Percentiles rank a stretch among this genome's conserved stretches.
Conservation (phyloP, 306 rosid species). For the Potentilla sterilis region DNA sequence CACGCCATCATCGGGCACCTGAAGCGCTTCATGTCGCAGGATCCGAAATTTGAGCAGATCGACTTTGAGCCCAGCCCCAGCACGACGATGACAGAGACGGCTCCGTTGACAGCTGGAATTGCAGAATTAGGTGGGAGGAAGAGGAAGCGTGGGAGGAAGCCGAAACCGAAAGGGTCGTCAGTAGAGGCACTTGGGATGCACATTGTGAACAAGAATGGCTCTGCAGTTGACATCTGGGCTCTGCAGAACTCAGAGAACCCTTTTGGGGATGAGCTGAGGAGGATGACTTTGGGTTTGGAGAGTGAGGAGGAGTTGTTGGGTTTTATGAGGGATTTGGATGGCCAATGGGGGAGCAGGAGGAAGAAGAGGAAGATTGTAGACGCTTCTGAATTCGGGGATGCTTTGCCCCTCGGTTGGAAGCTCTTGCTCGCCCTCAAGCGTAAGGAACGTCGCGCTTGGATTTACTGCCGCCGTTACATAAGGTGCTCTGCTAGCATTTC, state of each 20-base stretch:
- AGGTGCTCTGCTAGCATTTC: slow-evolving; percentile 30
- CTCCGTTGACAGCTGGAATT: neutral
- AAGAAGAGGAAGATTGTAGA: slow-evolving; percentile 81
- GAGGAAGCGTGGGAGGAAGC: slow-evolving; percentile 83
- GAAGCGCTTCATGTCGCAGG: slow-evolving; percentile 52
- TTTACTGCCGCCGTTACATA: slow-evolving; percentile 79
- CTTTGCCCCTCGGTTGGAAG: slow-evolving; percentile 74
- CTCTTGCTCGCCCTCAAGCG: slow-evolving; percentile 74
- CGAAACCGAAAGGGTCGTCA: slow-evolving; percentile 43
- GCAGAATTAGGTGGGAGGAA: slow-evolving; percentile 34
- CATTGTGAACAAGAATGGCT: slow-evolving; percentile 47
- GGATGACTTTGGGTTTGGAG: slow-evolving; percentile 58
- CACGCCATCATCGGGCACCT: slow-evolving; percentile 58
- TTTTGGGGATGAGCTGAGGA: slow-evolving; percentile 56
- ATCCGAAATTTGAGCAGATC: slow-evolving; percentile 62
- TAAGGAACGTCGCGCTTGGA: slow-evolving; percentile 80
- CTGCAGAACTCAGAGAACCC: slow-evolving; percentile 48
- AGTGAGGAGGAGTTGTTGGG: slow-evolving; percentile 64
- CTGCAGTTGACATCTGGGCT: slow-evolving; percentile 38
- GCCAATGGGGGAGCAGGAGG: slow-evolving; percentile 86
- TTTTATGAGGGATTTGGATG: slow-evolving; percentile 71
- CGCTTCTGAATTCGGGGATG: slow-evolving; percentile 57
- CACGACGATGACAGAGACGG: neutral
- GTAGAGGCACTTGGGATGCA: slow-evolving; percentile 36
- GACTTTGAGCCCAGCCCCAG: slow-evolving; percentile 34